Base-by-base conservation (phyloP, 1,284 basidiomycete species). In the Ganoderma sinense region DNA sequence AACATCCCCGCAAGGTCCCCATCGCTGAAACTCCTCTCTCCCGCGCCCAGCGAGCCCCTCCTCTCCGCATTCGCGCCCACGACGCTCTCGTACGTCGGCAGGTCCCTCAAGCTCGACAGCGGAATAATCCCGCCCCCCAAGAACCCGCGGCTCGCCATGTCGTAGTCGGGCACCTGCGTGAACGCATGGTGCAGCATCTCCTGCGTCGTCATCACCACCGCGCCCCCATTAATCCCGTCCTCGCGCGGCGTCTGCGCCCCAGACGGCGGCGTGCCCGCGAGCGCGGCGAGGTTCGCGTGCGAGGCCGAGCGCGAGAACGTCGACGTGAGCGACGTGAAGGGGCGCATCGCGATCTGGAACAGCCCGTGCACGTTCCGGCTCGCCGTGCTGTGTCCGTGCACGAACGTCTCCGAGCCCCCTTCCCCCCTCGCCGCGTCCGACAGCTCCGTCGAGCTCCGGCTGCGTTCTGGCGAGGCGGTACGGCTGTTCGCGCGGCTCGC, bases 101-200 rank as follows among this genome's bases (percentile, higher is more conserved):
- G 78, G 8, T 91, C 92, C 33, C 83, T 82, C 84, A 91, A 83
- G 73, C 89, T 91, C 76, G 88, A 88, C 76, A 98, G 82, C 13
- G 97, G 96, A 8, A 94, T 91, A 16, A 97, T 91, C 6, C 95
- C 95, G 0, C 89, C 88, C 40, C 95, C 96, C 41, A 96, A 84
- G 81, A 96, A 97, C 8, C 94, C 96, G 51, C 72, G 66, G 62
- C 66, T 68, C 67, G 95, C 94, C 60, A 94, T 87, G 18, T 87
- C 87, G 80, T 98, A 98, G 76, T 92, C 88, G 1, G 97, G 96
- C 26, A 97, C 95, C 79, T 92, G 88, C 59, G 89, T 89, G 71
- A 91, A 87, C 66, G 88, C 87, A 23, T 89, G 85, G 73, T 88
- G 88, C 68, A 91, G 82, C 72, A 88, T 73, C 74, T 82, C 78